These are phyloP conservation scores for Acer campestre DNA, from an alignment of 345 rosid genomes.

Conservation along the genomic window DNA sequence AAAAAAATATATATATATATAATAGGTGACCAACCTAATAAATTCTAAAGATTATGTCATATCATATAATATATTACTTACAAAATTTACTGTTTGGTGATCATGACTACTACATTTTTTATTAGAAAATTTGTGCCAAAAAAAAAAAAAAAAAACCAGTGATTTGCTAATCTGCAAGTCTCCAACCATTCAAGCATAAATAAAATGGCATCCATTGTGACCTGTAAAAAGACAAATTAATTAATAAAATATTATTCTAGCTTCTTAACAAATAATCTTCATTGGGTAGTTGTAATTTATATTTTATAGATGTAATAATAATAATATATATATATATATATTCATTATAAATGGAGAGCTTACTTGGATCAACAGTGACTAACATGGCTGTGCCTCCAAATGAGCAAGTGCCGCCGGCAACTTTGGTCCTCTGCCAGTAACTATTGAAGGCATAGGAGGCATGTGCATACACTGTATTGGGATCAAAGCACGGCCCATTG, in stretches of 20 bases:
- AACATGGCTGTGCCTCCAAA: slow-evolving; percentile 95
- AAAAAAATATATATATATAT: neutral
- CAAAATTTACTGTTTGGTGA: slow-evolving; percentile 19
- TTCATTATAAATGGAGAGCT: slow-evolving; percentile 12
- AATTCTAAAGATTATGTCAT: neutral
- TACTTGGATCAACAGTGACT: slow-evolving; percentile 91
- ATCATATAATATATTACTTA: neutral
- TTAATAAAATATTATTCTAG: neutral
- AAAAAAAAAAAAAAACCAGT: neutral
- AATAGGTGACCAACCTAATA: neutral
- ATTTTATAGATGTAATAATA: too few species aligned
- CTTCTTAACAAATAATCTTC: neutral
- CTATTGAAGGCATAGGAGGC: slow-evolving; percentile 95
- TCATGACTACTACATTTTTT: neutral
- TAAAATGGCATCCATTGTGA: slow-evolving; percentile 61
- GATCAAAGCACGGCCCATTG: slow-evolving; percentile 69
- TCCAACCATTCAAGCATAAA: slow-evolving; percentile 15
- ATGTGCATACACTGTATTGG: slow-evolving; percentile 75
- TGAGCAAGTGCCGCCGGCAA: slow-evolving; percentile 75
- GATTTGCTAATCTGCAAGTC: neutral
- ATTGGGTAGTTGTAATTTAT: too few species aligned
- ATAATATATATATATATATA: too few species aligned
- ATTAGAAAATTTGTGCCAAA: slow-evolving; percentile 7
- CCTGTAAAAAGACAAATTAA: slow-evolving; percentile 34
- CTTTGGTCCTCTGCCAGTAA: slow-evolving; percentile 85